These are phyloP conservation scores for Apiospora rasikravindrae DNA, from an alignment of 2,329 filamentous ascomycete species.

Conservation along the genomic window DNA sequence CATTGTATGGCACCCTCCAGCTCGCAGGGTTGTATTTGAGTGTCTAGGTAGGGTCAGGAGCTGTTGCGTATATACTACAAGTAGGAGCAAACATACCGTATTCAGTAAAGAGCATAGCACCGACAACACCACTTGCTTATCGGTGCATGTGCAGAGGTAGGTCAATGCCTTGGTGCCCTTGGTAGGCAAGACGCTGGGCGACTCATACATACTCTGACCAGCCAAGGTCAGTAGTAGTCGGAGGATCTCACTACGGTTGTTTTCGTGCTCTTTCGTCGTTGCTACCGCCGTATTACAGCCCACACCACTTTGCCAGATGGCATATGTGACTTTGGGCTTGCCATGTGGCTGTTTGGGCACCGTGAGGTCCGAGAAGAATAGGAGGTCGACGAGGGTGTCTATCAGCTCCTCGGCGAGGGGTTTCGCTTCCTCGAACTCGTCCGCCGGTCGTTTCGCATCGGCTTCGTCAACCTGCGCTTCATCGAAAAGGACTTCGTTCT, in stretches of 20 bases:
- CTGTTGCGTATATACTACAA: not conserved
- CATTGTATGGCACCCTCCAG: slow-evolving; percentile 94
- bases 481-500: slow-evolving; percentile 84
- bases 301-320: slow-evolving; percentile 98
- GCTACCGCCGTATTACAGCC: slow-evolving; percentile 89
- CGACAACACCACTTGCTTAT: slow-evolving; percentile 91
- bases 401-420: slow-evolving; percentile 92
- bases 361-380: slow-evolving; percentile 92
- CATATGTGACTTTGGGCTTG: slow-evolving; percentile 84
- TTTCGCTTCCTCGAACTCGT: slow-evolving; percentile 80
- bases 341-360: slow-evolving; percentile 73
- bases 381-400: slow-evolving; percentile 83
- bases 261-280: slow-evolving; percentile 91
- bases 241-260: slow-evolving; percentile 88
- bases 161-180: slow-evolving; percentile 84
- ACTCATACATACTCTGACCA: slow-evolving; percentile 93
- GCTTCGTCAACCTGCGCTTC: slow-evolving; percentile 65
- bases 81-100: slow-evolving; percentile 65
- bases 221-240: slow-evolving; percentile 84
- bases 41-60: slow-evolving; percentile 57
- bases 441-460: slow-evolving; percentile 47
- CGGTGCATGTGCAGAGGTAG: slow-evolving; percentile 84
- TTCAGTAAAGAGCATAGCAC: slow-evolving; percentile 92
- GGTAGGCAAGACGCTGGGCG: slow-evolving; percentile 77
- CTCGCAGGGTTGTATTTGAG: slow-evolving; percentile 94